A percentile compares a stretch with the other conserved stretches of the same genome.
phyloP scores from a whole-genome alignment of 2,329 filamentous ascomycete species.

The Anthostomella pinea region DNA sequence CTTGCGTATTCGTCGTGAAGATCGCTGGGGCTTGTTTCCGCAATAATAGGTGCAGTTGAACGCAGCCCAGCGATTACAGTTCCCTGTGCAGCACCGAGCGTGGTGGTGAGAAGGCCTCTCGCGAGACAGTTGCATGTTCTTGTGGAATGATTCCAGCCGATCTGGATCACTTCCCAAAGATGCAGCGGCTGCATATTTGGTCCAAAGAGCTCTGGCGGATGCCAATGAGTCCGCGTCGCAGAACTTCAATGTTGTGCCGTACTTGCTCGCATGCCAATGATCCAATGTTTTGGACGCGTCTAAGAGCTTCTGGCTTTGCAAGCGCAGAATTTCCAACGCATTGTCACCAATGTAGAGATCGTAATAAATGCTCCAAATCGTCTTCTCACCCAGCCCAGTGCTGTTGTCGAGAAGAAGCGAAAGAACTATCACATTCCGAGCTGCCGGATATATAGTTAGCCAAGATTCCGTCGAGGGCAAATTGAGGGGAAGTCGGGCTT shows the following conservation, averaged over 20 bases:
- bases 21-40: too few species aligned
- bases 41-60: too few species aligned
- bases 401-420: constrained; percentile 51
- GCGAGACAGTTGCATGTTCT: too few species aligned
- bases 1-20: too few species aligned
- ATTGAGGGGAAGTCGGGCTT: constrained; percentile 16
- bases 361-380: constrained; percentile 56
- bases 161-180: constrained; percentile 6
- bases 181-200: constrained; percentile 26
- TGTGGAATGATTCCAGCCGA: too few species aligned
- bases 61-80: too few species aligned
- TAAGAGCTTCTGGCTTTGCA: constrained; percentile 44
- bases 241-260: constrained; percentile 46
- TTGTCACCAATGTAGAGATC: constrained; percentile 44
- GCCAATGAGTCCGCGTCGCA: constrained; percentile 46
- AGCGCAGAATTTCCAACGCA: constrained; percentile 35
- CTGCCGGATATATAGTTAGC: constrained; percentile 35
- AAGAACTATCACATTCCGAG: constrained; percentile 53
- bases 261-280: constrained; percentile 43
- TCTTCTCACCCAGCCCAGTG: constrained; percentile 25
- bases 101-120: constrained; percentile 19
- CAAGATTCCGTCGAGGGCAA: not conserved
- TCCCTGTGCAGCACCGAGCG: too few species aligned
- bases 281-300: constrained; percentile 35
- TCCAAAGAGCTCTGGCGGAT: constrained; percentile 41